Base-by-base conservation (phyloP, 73 alveolate genomes). In the Paraurostyla sp. region DNA sequence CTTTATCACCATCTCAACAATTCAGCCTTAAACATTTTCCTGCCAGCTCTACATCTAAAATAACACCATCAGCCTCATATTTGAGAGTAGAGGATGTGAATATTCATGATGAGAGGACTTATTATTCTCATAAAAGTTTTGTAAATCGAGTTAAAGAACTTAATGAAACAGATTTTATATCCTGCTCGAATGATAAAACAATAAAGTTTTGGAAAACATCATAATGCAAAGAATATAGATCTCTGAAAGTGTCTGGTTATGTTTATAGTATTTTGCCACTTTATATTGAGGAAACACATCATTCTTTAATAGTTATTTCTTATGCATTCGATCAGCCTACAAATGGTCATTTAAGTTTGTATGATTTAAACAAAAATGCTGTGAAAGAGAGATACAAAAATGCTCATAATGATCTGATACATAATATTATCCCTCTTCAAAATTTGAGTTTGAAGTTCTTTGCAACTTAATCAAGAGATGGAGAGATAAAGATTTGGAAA, bases 301-400 rank as follows among this genome's bases (percentile, higher is more conserved):
- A 49, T 27, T 48, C 86, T 6, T 56, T 48, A 2, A 48, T 73
- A 25, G 27, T 73, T 29, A 73, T 73, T 16, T 43, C 86, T 23
- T 73, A 73, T 25, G 86, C 86, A 2, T 73, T 73, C 32, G 86
- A 73, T 45, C 46, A 73, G 38, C 86, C 86, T 13, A 73, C 86
- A 1, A 73, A 73, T 38, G 86, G 86, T 0, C 86, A 73, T 73
- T 45, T 73, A 43, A 33, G 65, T 18, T 50, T 73, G 0, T 73
- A 73, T 46, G 86, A 73, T 49, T 27, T 73, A 15, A 48, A 43
- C 30, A 48, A 73, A 29, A 73, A 73, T 36, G 65, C 86, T 16
- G 86, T 73, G 22, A 73, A 73, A 36, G 50, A 73, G 33, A 42
- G 86, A 42, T 73, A 73, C 38, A 73, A 73, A 46, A 73, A 73